Conservation (phyloP, 2,329 filamentous ascomycete genomes). For the Corinectria fuckeliana region DNA sequence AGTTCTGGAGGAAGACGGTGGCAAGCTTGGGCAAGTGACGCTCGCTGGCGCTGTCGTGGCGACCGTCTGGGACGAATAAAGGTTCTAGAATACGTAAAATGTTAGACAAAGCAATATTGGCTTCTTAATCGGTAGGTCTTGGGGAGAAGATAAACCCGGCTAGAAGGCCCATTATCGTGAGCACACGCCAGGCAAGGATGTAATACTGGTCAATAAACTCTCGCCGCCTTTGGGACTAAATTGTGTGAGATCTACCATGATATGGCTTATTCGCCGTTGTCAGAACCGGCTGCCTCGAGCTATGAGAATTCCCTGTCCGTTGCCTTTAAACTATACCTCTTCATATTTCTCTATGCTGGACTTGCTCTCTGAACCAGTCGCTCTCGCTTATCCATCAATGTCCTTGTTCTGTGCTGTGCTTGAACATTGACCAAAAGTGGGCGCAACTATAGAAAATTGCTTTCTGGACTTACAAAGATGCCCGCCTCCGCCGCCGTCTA, state of each 20-base stretch:
- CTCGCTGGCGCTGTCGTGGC: slow-evolving; percentile 26
- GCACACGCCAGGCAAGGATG: no score
- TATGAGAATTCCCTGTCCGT: background rate
- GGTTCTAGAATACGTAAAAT: background rate
- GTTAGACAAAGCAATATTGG: no score
- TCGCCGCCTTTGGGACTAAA: no score
- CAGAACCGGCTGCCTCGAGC: background rate
- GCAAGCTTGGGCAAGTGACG: slow-evolving; percentile 29
- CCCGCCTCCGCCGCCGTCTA: slow-evolving; percentile 80
- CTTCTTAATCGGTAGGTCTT: background rate
- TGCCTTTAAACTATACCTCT: background rate
- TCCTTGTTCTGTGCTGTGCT: no score
- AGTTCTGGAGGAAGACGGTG: slow-evolving; percentile 25
- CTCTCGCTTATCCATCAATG: background rate
- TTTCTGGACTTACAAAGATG: slow-evolving; percentile 72
- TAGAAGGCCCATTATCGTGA: no score
- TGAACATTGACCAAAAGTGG: background rate
- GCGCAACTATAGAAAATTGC: background rate
- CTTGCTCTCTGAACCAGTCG: background rate
- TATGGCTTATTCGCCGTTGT: background rate
- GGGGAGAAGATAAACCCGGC: no score
- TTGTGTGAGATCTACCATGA: background rate
- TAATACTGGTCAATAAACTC: no score
- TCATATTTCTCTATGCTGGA: background rate
- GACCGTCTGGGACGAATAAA: slow-evolving; percentile 33